A percentile compares a stretch with the other conserved stretches of the same genome.
phyloP scores from a whole-genome alignment of 495 filamentous ascomycete genomes.

The Neurospora tetrasperma region DNA sequence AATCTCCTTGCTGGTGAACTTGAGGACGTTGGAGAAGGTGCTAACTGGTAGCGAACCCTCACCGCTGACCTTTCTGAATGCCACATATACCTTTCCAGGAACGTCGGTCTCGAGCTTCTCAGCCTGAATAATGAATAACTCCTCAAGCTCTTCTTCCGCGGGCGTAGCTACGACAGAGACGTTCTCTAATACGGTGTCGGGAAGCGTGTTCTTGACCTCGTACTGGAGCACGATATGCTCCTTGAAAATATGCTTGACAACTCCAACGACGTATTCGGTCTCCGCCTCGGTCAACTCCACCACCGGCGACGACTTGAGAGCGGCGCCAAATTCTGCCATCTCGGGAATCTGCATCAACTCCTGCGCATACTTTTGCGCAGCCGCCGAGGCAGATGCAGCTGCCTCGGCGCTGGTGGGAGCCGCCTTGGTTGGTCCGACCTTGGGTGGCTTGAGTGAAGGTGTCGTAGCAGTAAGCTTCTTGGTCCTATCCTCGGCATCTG shows the following conservation, averaged over 20 bases:
- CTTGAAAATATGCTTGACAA: conserved; percentile 95
- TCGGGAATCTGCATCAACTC: conserved; percentile 84
- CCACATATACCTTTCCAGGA: conserved; percentile 87
- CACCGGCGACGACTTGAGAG: conserved; percentile 79
- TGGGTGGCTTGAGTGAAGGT: conserved; percentile 90
- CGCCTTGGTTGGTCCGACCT: conserved; percentile 68
- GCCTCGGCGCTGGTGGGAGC: conserved; percentile 60
- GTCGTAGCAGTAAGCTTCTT: conserved; percentile 90
- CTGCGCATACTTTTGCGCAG: conserved; percentile 77
- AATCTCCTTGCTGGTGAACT: conserved; percentile 96
- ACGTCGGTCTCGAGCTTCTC: conserved; percentile 70
- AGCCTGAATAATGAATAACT: conserved; percentile 89
- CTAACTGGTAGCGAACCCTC: conserved; percentile 60
- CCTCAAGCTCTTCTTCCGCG: conserved; percentile 68
- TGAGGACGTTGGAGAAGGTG: conserved; percentile 84
- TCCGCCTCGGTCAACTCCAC: conserved; percentile 94
- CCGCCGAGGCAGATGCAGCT: conserved; percentile 59
- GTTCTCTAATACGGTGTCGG: conserved; percentile 79
- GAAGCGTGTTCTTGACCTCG: conserved; percentile 94
- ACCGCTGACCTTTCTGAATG: conserved; percentile 73
- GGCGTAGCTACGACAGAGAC: conserved; percentile 83
- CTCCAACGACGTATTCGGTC: conserved; percentile 91
- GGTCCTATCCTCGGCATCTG: conserved; percentile 90
- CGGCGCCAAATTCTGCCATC: conserved; percentile 71
- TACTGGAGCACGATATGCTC: conserved; percentile 94